These are phyloP conservation scores for Aspergillus ellipticus DNA, from an alignment of 495 filamentous ascomycete species.

Conservation along the genomic window DNA sequence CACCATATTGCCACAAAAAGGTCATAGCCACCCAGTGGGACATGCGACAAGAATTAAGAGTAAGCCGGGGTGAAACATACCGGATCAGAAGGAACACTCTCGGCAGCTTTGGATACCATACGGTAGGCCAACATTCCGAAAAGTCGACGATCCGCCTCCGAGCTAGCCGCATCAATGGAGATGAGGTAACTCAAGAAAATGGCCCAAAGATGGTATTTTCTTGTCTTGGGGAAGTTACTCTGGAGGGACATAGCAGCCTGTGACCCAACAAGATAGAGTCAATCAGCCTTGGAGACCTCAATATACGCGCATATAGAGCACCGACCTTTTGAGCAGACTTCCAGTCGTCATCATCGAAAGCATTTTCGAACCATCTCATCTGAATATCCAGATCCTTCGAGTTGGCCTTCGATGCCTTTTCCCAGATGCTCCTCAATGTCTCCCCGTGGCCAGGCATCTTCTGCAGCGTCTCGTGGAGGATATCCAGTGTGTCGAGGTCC, in stretches of 20 bases:
- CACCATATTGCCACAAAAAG: conserved; percentile 10
- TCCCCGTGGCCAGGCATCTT: conserved; percentile 31
- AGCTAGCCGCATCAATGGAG: conserved; percentile 31
- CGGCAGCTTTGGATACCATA: conserved; percentile 54
- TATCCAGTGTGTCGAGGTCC: conserved; percentile 49
- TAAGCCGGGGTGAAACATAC: conserved; percentile 23
- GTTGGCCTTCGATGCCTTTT: conserved; percentile 49
- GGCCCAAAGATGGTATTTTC: conserved; percentile 58
- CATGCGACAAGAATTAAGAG: background rate
- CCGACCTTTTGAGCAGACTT: conserved; percentile 56
- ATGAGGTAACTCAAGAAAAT: conserved; percentile 49
- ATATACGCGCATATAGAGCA: background rate
- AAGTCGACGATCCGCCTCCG: conserved; percentile 49
- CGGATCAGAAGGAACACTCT: conserved; percentile 46
- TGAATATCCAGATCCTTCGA: conserved; percentile 51
- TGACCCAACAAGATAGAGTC: background rate
- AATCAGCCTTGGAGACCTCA: background rate
- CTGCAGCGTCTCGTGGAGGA: conserved; percentile 36
- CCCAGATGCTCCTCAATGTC: conserved; percentile 46
- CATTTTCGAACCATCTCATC: conserved; percentile 49
- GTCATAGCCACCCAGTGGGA: background rate
- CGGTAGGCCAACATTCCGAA: conserved; percentile 57
- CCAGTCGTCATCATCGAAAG: conserved; percentile 49
- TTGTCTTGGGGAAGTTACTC: conserved; percentile 52
- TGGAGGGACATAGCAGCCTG: conserved; percentile 58